Evolutionary conservation across 768 basidiomycete species (phyloP).

Genomic region (Russula vinacea): DNA sequence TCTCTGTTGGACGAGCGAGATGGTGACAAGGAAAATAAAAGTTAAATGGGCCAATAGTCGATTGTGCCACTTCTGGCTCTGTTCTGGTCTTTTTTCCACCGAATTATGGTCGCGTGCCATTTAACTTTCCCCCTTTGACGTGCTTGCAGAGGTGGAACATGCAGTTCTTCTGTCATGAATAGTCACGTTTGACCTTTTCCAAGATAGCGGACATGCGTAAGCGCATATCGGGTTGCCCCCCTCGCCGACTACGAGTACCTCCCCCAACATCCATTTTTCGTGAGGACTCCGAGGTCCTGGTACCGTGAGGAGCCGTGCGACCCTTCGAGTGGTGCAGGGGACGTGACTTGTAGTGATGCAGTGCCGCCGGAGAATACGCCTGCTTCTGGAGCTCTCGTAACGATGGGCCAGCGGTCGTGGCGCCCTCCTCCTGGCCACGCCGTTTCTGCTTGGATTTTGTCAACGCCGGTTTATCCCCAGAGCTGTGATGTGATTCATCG

Average conservation of each 20-base stretch:
- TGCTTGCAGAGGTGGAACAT: background rate
- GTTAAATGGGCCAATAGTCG: constrained; percentile 21
- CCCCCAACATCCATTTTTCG: constrained; percentile 31
- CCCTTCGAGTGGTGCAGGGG: constrained; percentile 38
- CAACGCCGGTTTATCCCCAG: background rate
- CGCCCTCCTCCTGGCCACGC: background rate
- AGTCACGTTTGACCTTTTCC: constrained; percentile 75
- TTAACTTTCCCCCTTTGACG: background rate
- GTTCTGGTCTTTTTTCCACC: background rate
- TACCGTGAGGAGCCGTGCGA: constrained; percentile 25
- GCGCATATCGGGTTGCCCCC: constrained; percentile 73
- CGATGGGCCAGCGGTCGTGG: constrained; percentile 34
- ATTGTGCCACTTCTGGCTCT: background rate
- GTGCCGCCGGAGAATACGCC: constrained; percentile 58
- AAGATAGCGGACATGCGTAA: constrained; percentile 83
- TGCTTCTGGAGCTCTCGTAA: constrained; percentile 59
- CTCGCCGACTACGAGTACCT: constrained; percentile 42
- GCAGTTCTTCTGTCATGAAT: constrained; percentile 35
- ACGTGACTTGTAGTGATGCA: constrained; percentile 57
- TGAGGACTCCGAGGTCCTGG: constrained; percentile 3
- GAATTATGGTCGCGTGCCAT: background rate
- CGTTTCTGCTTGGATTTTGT: background rate
- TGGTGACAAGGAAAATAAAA: constrained; percentile 56
- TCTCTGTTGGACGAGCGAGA: constrained; percentile 37
- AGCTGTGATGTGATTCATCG: constrained; percentile 21